Evolutionary conservation across 2,329 filamentous ascomycete species (phyloP).

Genomic region (Cordyceps pruinosa): DNA sequence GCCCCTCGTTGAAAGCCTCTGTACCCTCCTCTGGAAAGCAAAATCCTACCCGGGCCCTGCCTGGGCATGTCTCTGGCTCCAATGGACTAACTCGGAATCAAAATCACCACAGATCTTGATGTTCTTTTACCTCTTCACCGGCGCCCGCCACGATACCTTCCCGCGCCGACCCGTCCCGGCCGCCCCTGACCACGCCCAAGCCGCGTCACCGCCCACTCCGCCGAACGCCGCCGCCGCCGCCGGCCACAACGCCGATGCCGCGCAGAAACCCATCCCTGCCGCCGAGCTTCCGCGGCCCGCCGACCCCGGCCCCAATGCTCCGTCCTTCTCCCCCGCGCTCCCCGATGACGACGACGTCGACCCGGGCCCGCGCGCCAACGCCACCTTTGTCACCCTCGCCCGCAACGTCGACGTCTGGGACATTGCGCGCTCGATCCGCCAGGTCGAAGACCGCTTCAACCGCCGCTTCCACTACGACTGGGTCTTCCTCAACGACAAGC

Average conservation of each 20-base stretch:
- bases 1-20: neutral
- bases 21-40: neutral
- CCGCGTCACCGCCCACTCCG: constrained; percentile 15
- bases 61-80: neutral
- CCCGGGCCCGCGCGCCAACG: constrained; percentile 77
- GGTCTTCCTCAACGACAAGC: constrained; percentile 97
- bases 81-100: constrained; percentile 16
- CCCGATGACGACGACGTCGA: constrained; percentile 40
- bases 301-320: constrained; percentile 46
- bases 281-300: constrained; percentile 43
- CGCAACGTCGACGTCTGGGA: constrained; percentile 95
- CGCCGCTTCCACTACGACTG: constrained; percentile 95
- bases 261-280: constrained; percentile 20
- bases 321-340: constrained; percentile 45
- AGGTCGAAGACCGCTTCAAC: constrained; percentile 98
- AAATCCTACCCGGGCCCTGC: too few relatives aligned
- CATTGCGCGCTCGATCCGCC: constrained; percentile 89
- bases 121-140: constrained; percentile 76
- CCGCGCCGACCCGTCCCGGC: constrained; percentile 18
- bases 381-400: constrained; percentile 93
- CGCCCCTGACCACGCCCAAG: constrained; percentile 12
- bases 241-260: constrained; percentile 9
- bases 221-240: neutral
- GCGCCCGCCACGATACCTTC: constrained; percentile 38
- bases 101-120: constrained; percentile 46